phyloP scores from a whole-genome alignment of 495 filamentous ascomycete species.

The Penicillium desertorum region DNA sequence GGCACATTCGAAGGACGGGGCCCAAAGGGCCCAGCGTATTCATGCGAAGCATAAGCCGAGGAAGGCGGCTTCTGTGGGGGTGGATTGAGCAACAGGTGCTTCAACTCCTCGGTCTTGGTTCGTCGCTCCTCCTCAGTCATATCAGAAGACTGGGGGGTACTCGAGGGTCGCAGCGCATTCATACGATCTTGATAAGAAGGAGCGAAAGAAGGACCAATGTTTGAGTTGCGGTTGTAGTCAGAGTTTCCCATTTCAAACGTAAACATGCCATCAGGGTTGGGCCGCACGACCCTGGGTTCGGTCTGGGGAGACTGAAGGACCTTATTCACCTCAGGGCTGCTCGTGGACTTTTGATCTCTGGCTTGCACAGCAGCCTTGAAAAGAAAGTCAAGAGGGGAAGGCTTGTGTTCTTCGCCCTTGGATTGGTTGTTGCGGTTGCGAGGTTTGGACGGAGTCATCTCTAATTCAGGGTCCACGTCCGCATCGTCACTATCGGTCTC shows the following conservation, averaged over 20 bases:
- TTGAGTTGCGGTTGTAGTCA: constrained; percentile 34
- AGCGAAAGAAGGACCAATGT: constrained; percentile 64
- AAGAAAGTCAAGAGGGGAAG: constrained; percentile 82
- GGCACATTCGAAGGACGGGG: constrained; percentile 24
- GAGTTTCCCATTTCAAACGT: constrained; percentile 64
- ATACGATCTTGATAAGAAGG: constrained; percentile 66
- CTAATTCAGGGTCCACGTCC: constrained; percentile 35
- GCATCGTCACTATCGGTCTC: constrained; percentile 42
- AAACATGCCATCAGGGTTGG: constrained; percentile 57
- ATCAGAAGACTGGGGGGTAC: constrained; percentile 23
- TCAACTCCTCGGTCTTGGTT: constrained; percentile 48
- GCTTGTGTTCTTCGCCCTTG: constrained; percentile 45
- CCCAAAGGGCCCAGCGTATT: constrained; percentile 16
- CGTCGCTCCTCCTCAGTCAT: constrained; percentile 42
- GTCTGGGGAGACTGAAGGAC: constrained; percentile 38
- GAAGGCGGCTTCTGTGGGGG: constrained; percentile 42
- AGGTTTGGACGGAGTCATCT: constrained; percentile 46
- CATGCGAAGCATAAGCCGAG: constrained; percentile 23
- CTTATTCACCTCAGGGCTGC: constrained; percentile 47
- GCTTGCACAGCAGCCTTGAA: constrained; percentile 82
- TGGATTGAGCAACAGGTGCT: constrained; percentile 48
- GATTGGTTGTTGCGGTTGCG: constrained; percentile 24
- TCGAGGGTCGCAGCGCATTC: constrained; percentile 50
- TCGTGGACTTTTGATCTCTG: constrained; percentile 39
- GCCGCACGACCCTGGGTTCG: constrained; percentile 32